Evolutionary conservation across 352 stramenopile genomes (phyloP).

Genomic region (Phytophthora aleatoria): DNA sequence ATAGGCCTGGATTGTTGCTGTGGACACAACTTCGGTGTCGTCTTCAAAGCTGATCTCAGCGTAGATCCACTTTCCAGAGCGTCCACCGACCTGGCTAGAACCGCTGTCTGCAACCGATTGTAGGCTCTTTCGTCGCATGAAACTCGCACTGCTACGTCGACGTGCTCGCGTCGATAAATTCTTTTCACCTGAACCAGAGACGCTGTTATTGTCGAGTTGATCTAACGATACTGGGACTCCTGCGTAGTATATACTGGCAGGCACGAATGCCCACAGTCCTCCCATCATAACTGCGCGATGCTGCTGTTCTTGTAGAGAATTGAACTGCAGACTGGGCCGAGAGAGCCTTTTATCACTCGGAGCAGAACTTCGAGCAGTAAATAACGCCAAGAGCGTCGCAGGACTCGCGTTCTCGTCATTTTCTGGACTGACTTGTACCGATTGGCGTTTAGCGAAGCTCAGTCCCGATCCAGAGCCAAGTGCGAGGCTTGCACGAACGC

Average conservation of each 20-base stretch:
- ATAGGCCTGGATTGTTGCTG: constrained; percentile 32
- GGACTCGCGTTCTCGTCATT: constrained; percentile 15
- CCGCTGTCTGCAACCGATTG: neutral
- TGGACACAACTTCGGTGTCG: constrained; percentile 15
- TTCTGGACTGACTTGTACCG: neutral
- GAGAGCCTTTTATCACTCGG: neutral
- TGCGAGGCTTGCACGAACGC: constrained; percentile 31
- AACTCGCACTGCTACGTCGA: neutral
- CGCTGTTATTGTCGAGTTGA: neutral
- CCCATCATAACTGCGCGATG: constrained; percentile 15
- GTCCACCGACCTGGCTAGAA: constrained; percentile 15
- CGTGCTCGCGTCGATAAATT: neutral
- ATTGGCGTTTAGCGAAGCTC: constrained; percentile 19
- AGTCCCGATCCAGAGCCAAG: constrained; percentile 6
- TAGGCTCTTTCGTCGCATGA: constrained; percentile 17
- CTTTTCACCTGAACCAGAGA: neutral
- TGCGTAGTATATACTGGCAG: constrained; percentile 25
- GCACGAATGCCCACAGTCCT: constrained; percentile 30
- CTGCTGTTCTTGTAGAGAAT: constrained; percentile 12
- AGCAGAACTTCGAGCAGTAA: constrained; percentile 22
- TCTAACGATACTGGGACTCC: constrained; percentile 8
- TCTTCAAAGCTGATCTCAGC: constrained; percentile 48
- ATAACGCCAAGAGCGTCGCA: constrained; percentile 17
- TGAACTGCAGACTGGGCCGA: constrained; percentile 18
- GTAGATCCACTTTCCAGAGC: constrained; percentile 51